Evolutionary conservation across 2,329 filamentous ascomycete genomes (phyloP).

Genomic region (Colletotrichum filicis): DNA sequence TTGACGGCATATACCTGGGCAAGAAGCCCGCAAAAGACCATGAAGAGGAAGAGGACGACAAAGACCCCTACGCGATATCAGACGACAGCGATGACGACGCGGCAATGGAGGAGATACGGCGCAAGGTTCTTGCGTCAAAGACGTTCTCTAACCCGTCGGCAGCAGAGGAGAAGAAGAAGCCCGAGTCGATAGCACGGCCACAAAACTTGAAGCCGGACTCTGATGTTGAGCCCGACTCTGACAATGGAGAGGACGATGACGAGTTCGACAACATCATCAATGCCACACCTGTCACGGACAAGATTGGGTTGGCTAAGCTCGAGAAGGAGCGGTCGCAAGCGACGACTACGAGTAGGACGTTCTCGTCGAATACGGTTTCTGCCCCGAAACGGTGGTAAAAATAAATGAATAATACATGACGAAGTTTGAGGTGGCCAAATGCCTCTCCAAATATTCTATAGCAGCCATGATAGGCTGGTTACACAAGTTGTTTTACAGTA

Average conservation of each 20-base stretch:
- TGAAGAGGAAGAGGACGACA: slow-evolving; percentile 58
- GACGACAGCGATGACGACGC: slow-evolving; percentile 83
- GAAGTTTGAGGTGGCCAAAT: background rate
- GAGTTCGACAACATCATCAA: slow-evolving; percentile 95
- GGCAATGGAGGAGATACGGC: slow-evolving; percentile 91
- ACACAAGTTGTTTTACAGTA: slow-evolving; percentile 9
- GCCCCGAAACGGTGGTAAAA: slow-evolving; percentile 60
- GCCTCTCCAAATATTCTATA: background rate
- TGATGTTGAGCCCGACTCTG: slow-evolving; percentile 78
- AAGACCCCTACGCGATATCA: slow-evolving; percentile 80
- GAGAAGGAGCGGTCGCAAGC: slow-evolving; percentile 65
- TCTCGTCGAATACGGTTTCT: slow-evolving; percentile 59
- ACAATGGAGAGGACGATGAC: slow-evolving; percentile 74
- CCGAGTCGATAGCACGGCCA: slow-evolving; percentile 71
- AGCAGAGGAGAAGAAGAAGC: slow-evolving; percentile 62
- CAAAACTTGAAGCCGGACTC: slow-evolving; percentile 68
- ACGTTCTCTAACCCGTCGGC: slow-evolving; percentile 76
- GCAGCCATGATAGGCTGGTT: slow-evolving; percentile 1
- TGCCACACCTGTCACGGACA: slow-evolving; percentile 89
- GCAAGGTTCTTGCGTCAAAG: slow-evolving; percentile 91
- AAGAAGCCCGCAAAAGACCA: slow-evolving; percentile 57
- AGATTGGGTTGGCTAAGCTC: slow-evolving; percentile 72
- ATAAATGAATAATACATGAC: slow-evolving; percentile 6
- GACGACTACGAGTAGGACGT: slow-evolving; percentile 60
- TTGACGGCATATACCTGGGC: slow-evolving; percentile 71